Evolutionary conservation across 345 rosid species (phyloP), one percentile per base, ranked within the genome.

Genomic region (Linum tenue): DNA sequence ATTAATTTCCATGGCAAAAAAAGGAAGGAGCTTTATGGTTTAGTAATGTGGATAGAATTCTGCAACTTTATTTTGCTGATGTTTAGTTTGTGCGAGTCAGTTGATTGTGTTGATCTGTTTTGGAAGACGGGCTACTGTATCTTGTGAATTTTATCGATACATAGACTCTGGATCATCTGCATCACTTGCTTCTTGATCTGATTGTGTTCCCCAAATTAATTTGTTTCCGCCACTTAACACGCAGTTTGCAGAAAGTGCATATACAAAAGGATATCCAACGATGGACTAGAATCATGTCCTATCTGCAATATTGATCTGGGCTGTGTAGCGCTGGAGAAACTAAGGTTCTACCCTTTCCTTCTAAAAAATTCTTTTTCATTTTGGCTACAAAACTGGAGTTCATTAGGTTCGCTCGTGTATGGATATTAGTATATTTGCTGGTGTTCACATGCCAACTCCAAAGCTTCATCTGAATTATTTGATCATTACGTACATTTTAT

Each of bases 171-270:
- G 31, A 22, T 22, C 31, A 22, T 22, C 31, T 22, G 31, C 31
- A 37, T 44, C 11, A 37, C 31, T n/a, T 14, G 41, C 3, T 57
- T 5, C 67, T 43, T 62, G 14, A 72, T 64, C 37, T 14, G 14
- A 22, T 43, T 43, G 50, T 61, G 35, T 31, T 38, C 53, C 60
- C 31, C 43, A 43, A 5, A 5, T 43, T 43, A 1, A 43, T 43
- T 22, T 22, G 16, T 31, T 39, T 55, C 56, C 16, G 39, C 11
- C 59, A 50, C 16, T 64, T 65, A n/a, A n/a, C 63, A 51, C 74
- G 71, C 78, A 92, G 96, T 92, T 79, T 92, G 96, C 81, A 88
- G 98, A 67, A 86, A 86, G 71, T 92, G 98, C 80, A 90, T 92
- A 56, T 81, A 82, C 67, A 77, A 73, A 62, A 87, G 86, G 81